Conservation (phyloP, 1,284 basidiomycete genomes). For the Cryptococcus amylolentus region DNA sequence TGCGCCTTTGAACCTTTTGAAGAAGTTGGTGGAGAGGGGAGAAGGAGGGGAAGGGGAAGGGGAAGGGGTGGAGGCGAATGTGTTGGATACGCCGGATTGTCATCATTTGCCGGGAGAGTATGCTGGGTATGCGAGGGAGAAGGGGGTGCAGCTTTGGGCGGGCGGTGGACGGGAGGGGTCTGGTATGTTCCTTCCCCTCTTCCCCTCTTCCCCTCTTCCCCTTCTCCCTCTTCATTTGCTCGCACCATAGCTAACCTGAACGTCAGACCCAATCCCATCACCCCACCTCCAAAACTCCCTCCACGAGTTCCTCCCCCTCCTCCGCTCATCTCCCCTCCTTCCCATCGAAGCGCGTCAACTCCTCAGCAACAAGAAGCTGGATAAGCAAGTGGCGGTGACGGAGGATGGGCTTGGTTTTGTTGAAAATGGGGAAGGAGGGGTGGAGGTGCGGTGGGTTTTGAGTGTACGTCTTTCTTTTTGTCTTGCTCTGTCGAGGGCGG, state of each 20-base stretch:
- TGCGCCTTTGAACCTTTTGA: slow-evolving; percentile 25
- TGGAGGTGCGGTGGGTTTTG: slow-evolving; percentile 43
- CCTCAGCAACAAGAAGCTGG: slow-evolving; percentile 4
- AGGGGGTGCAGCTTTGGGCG: slow-evolving; percentile 46
- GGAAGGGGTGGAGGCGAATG: slow-evolving; percentile 27
- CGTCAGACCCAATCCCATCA: slow-evolving; percentile 43
- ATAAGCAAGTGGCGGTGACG: slow-evolving; percentile 22
- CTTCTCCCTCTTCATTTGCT: background rate
- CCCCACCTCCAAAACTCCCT: slow-evolving; percentile 47
- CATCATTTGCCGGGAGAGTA: slow-evolving; percentile 43
- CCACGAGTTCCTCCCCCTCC: slow-evolving; percentile 38
- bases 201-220: background rate
- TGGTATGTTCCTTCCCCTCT: slow-evolving; percentile 24
- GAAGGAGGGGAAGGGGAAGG: background rate
- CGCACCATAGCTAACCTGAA: background rate
- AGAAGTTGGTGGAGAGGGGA: slow-evolving; percentile 12
- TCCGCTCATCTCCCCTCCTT: background rate
- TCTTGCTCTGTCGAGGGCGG: background rate
- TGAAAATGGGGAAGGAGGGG: background rate
- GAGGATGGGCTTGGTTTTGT: slow-evolving; percentile 29
- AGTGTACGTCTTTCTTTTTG: slow-evolving; percentile 31
- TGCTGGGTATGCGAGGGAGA: slow-evolving; percentile 33
- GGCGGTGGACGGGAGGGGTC: slow-evolving; percentile 45
- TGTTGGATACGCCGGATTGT: slow-evolving; percentile 48
- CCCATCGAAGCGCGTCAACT: no score